Evolutionary conservation across 1,284 basidiomycete genomes (phyloP).

Genomic region (Irpex rosettiformis): DNA sequence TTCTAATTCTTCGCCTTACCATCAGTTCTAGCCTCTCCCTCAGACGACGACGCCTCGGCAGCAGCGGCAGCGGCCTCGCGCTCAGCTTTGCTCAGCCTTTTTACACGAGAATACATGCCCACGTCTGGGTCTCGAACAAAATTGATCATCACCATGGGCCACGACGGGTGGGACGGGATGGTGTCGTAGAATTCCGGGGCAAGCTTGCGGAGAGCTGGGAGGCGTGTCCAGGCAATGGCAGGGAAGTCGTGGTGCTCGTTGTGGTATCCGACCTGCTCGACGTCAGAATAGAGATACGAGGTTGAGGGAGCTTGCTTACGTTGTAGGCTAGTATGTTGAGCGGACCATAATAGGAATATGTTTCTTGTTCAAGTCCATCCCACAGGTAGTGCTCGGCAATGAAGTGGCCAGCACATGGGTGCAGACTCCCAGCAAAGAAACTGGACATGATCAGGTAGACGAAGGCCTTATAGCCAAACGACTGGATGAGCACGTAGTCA

Average conservation of each 20-base stretch:
- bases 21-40: not conserved
- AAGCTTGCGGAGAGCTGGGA: constrained; percentile 78
- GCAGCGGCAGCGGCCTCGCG: not conserved
- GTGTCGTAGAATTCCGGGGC: constrained; percentile 93
- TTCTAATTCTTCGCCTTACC: not conserved
- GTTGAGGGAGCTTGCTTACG: constrained; percentile 48
- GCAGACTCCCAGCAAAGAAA: constrained; percentile 94
- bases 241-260: constrained; percentile 99
- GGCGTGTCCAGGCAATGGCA: constrained; percentile 92
- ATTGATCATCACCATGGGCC: constrained; percentile 92
- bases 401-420: constrained; percentile 96
- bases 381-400: constrained; percentile 97
- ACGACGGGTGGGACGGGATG: constrained; percentile 84
- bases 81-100: constrained; percentile 25
- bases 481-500: constrained; percentile 64
- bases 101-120: constrained; percentile 45
- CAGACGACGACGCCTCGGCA: not conserved
- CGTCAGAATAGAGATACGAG: constrained; percentile 3
- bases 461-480: constrained; percentile 63
- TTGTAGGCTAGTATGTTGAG: constrained; percentile 95
- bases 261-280: constrained; percentile 85
- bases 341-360: constrained; percentile 94
- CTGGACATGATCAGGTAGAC: constrained; percentile 85
- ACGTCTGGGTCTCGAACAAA: constrained; percentile 91
- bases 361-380: constrained; percentile 89